Base-by-base conservation (phyloP, 192 early-diverging fungal genomes). In the Lobosporangium transversale region DNA sequence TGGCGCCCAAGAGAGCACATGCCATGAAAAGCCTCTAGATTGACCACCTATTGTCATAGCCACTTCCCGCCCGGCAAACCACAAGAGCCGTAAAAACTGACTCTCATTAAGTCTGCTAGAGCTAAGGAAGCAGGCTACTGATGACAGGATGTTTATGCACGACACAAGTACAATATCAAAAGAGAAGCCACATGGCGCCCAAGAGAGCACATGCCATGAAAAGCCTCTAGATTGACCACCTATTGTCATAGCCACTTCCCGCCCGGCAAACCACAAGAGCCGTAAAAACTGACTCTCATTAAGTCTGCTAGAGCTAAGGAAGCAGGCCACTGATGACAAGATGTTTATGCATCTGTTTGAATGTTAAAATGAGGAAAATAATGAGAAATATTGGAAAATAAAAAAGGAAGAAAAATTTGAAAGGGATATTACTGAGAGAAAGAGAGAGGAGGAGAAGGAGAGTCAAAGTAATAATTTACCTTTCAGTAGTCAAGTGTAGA, bases 1-100 rank as follows among this genome's bases (percentile, higher is more conserved):
- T 64, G 62, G 62, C 62, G 62, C 62, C 62, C 62, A 53, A 42
- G 62, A 53, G 51, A 53, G 62, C 62, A 53, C 62, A 64, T 66
- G 63, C 53, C 63, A 56, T 66, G 63, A 4, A 66, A 44, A 56
- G 17, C 63, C 53, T n/a, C 15, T 56, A 17, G 31, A 44, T 48
- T 35, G 63, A 66, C 63, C 63, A 56, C 63, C 53, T n/a, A 66
- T 35, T 55, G 44, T 66, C 63, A 53, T 35, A 56, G 43, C 53
- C 62, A 66, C 63, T 56, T 30, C 40, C 37, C 62, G 6, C 20
- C 51, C 36, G 36, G 51, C 50, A 44, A 24, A 53, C 49, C 24
- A 27, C 23, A 64, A 53, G 51, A 40, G 8, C 7, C 7, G 14
- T 10, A 40, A 40, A 14, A 40, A n/a, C n/a, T n/a, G n/a, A n/a